A percentile compares a stretch with the other conserved stretches of the same genome.
Conservation (phyloP, 2,329 filamentous ascomycete genomes). For the Venturia pyrina region DNA sequence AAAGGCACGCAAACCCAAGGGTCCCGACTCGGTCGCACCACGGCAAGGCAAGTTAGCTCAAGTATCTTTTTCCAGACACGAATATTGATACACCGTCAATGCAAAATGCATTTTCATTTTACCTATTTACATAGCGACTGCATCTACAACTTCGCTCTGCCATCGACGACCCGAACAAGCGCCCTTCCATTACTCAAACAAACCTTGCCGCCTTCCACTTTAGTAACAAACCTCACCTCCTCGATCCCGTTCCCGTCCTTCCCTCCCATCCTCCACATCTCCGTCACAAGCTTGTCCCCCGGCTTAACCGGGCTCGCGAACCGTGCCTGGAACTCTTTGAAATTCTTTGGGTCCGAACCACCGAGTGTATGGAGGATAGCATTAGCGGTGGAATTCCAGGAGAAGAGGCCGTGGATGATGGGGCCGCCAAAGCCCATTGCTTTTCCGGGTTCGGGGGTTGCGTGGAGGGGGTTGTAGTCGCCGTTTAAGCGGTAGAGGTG, state of each 20-base stretch:
- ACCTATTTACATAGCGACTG: neutral
- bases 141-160: slow-evolving; percentile 29
- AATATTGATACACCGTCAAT: too few species aligned
- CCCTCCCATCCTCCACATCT: slow-evolving; percentile 70
- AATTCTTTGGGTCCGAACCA: slow-evolving; percentile 65
- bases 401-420: slow-evolving; percentile 84
- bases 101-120: neutral
- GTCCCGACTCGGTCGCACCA: neutral
- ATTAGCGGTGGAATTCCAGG: slow-evolving; percentile 72
- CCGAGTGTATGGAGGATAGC: slow-evolving; percentile 64
- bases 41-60: neutral
- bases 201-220: slow-evolving; percentile 71
- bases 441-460: slow-evolving; percentile 70
- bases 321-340: slow-evolving; percentile 80
- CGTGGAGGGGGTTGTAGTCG: slow-evolving; percentile 90
- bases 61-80: too few species aligned
- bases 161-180: slow-evolving; percentile 55
- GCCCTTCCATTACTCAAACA: slow-evolving; percentile 81
- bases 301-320: slow-evolving; percentile 80
- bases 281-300: slow-evolving; percentile 69
- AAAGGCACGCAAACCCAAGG: neutral
- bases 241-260: slow-evolving; percentile 55
- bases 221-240: slow-evolving; percentile 71
- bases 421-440: slow-evolving; percentile 86
- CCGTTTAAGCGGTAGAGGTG: slow-evolving; percentile 61